Base-by-base conservation (phyloP, 2,329 filamentous ascomycete species). In the Aspergillus udagawae region DNA sequence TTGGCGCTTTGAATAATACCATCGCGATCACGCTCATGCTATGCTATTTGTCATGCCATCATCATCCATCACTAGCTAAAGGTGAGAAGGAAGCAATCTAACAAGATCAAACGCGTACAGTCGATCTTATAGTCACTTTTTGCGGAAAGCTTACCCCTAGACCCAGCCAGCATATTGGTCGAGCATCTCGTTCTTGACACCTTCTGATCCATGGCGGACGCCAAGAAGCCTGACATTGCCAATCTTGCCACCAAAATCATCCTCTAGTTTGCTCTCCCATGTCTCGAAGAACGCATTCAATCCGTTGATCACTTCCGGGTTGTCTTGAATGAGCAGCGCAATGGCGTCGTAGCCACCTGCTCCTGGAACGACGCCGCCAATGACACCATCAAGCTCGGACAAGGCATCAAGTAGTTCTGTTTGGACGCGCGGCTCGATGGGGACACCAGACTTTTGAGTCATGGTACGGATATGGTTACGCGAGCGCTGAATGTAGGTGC, bases 291-390 rank as follows among this genome's bases (percentile, higher is more conserved):
- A 86, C 47, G 76, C 74, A 60, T 83, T 80, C 23, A 97, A 74
- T 12, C 79, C 76, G 23, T 70, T 69, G 55, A 88, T 77, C 1
- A 90, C 90, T 51, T 81, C 82, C 38, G 80, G 80, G 53, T 89
- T 86, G 66, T 97, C 90, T 66, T 83, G 82, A 62, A 96, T 84
- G 58, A 99, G 74, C 59, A 99, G 73, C 0, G 88, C 89, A 55
- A 96, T 82, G 1, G 94, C 94, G 78, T 99, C 94, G 69, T 90
- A 97, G 0, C 94, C 94, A 9, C 94, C 94, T 0, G 94, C 94
- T 0, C 94, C 94, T 0, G 94, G 94, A 0, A 97, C 94, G 0
- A 97, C 91, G 0, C 92, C 94, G 0, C 92, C 92, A 62, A 92
- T 84, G 3, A 97, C 92, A 5, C 93, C 94, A 0, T 88, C 82